A percentile compares a stretch with the other conserved stretches of the same genome.
These are phyloP conservation scores for Tolypocladium ophioglossoides DNA, from an alignment of 2,329 filamentous ascomycete genomes.

Conservation along the genomic window DNA sequence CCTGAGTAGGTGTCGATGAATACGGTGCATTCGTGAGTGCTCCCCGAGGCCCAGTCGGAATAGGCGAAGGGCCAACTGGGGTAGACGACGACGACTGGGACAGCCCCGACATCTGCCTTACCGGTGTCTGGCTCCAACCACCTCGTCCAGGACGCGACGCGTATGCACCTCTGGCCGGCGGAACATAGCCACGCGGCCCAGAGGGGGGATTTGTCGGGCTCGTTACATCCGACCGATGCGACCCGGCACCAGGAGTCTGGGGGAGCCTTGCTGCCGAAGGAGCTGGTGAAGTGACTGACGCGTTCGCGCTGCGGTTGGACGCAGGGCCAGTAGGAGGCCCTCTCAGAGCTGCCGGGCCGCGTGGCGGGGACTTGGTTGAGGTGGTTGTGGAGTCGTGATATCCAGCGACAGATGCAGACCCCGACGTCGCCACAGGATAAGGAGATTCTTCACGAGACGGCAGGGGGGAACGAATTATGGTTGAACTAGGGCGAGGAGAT, in stretches of 20 bases:
- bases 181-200: slow-evolving; percentile 43
- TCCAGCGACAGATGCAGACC: slow-evolving; percentile 10
- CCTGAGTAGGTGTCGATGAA: slow-evolving; percentile 29
- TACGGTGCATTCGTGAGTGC: slow-evolving; percentile 20
- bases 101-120: slow-evolving; percentile 21
- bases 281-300: slow-evolving; percentile 23
- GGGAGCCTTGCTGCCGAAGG: slow-evolving; percentile 22
- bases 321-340: slow-evolving; percentile 35
- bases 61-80: slow-evolving; percentile 25
- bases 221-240: slow-evolving; percentile 26
- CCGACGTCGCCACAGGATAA: slow-evolving; percentile 13
- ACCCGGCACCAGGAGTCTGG: slow-evolving; percentile 20
- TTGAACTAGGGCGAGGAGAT: slow-evolving; percentile 39
- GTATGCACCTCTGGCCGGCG: slow-evolving; percentile 33
- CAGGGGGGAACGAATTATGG: slow-evolving; percentile 35
- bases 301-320: slow-evolving; percentile 26
- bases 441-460: slow-evolving; percentile 31
- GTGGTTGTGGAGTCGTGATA: slow-evolving; percentile 17
- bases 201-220: slow-evolving; percentile 41
- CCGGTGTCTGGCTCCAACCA: slow-evolving; percentile 27
- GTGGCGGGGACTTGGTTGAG: slow-evolving; percentile 36
- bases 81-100: slow-evolving; percentile 27
- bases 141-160: slow-evolving; percentile 34
- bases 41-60: slow-evolving; percentile 38
- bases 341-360: slow-evolving; percentile 43